Conservation (phyloP, 768 basidiomycete genomes). For the Leccinum barrowsii region DNA sequence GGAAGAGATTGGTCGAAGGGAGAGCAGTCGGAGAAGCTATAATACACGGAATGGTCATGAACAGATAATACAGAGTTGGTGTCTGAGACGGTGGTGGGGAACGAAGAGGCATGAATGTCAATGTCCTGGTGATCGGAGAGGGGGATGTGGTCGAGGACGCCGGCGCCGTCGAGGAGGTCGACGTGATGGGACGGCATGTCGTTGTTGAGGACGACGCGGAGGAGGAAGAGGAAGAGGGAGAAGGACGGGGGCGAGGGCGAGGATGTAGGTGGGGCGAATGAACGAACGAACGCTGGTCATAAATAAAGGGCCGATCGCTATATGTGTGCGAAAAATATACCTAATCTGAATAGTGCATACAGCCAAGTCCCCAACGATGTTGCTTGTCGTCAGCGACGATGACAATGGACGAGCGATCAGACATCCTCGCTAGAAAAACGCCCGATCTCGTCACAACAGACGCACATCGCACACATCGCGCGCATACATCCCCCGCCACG, state of each 20-base stretch:
- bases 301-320: constrained; percentile 30
- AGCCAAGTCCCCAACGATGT: background rate
- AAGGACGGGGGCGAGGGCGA: constrained; percentile 16
- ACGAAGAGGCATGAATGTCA: constrained; percentile 28
- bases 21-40: constrained; percentile 29
- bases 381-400: constrained; percentile 23
- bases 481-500: constrained; percentile 4
- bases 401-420: constrained; percentile 24
- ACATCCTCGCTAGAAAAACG: constrained; percentile 15
- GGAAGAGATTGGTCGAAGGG: constrained; percentile 21
- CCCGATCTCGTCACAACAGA: constrained; percentile 16
- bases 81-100: constrained; percentile 16
- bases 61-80: constrained; percentile 32
- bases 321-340: constrained; percentile 26
- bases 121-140: constrained; percentile 34
- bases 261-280: constrained; percentile 10
- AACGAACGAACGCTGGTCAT: constrained; percentile 26
- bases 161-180: constrained; percentile 15
- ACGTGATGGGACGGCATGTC: constrained; percentile 23
- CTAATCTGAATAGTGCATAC: background rate
- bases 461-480: constrained; percentile 19
- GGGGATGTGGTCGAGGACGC: constrained; percentile 17
- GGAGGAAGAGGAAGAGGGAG: background rate
- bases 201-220: constrained; percentile 2
- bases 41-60: constrained; percentile 31